These are phyloP conservation scores for Aureobasidium sp. DNA, from an alignment of 2,329 filamentous ascomycete species.

Conservation along the genomic window DNA sequence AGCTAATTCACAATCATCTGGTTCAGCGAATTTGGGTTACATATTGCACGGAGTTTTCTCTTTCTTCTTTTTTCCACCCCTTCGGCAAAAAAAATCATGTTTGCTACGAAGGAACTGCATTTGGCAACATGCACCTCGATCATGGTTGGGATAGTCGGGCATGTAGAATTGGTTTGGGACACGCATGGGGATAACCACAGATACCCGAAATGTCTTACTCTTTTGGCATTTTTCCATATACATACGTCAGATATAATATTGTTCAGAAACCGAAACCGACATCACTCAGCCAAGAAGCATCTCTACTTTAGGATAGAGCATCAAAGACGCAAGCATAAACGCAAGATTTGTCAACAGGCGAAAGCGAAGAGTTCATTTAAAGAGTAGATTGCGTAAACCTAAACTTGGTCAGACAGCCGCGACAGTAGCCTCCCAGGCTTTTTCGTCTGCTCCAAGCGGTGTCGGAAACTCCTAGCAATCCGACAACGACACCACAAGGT, in stretches of 20 bases:
- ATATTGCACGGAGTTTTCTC: slow-evolving; percentile 4
- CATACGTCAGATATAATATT: slow-evolving; percentile 3
- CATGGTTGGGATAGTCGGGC: background rate
- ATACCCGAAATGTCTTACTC: slow-evolving; percentile 5
- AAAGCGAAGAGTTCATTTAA: background rate
- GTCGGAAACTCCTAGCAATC: background rate
- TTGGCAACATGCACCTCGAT: background rate
- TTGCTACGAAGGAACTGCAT: background rate
- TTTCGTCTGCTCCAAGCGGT: background rate
- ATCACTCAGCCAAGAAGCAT: too few relatives aligned
- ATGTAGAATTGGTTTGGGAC: slow-evolving; percentile 4
- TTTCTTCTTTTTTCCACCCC: background rate
- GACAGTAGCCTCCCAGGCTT: slow-evolving; percentile 10
- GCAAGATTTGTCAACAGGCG: slow-evolving; percentile 2
- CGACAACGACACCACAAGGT: background rate
- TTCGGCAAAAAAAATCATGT: background rate
- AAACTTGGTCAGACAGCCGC: background rate
- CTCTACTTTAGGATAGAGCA: background rate
- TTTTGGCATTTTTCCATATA: background rate
- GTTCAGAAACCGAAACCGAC: background rate
- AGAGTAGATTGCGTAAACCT: slow-evolving; percentile 1
- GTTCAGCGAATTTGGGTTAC: background rate
- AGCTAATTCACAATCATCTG: background rate
- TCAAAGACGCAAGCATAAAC: background rate
- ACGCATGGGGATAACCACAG: slow-evolving; percentile 2